Evolutionary conservation across 2,329 filamentous ascomycete species (phyloP).

Genomic region (Verticillium klebahnii): DNA sequence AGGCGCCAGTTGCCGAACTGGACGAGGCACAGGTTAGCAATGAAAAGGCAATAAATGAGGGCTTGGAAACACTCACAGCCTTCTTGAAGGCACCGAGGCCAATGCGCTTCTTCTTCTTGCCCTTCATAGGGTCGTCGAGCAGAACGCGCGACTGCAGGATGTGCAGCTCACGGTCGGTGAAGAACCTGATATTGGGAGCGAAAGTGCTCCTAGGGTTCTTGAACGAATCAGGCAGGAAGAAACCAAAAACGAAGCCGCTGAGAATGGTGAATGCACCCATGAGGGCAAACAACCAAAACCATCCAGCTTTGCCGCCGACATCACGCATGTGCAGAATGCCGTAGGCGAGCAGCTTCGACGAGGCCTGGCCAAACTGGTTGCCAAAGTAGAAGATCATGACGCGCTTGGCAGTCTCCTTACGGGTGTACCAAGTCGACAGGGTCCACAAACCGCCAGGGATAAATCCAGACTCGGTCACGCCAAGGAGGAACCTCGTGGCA

Average conservation of each 20-base stretch:
- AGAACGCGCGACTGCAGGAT: slow-evolving; percentile 36
- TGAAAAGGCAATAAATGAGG: background rate
- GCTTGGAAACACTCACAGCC: slow-evolving; percentile 22
- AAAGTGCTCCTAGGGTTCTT: slow-evolving; percentile 36
- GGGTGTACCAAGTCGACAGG: slow-evolving; percentile 51
- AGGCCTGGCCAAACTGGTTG: slow-evolving; percentile 45
- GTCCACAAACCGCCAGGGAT: slow-evolving; percentile 48
- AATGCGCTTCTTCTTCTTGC: slow-evolving; percentile 43
- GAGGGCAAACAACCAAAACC: slow-evolving; percentile 52
- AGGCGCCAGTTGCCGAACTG: slow-evolving; percentile 46
- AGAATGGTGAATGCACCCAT: slow-evolving; percentile 49
- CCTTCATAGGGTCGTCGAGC: slow-evolving; percentile 39
- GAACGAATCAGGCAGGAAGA: slow-evolving; percentile 40
- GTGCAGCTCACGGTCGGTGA: slow-evolving; percentile 33
- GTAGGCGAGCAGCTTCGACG: slow-evolving; percentile 34
- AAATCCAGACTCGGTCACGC: slow-evolving; percentile 49
- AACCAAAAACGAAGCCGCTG: slow-evolving; percentile 34
- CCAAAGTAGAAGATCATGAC: slow-evolving; percentile 53
- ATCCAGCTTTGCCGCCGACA: slow-evolving; percentile 41
- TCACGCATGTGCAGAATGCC: slow-evolving; percentile 46
- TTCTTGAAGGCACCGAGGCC: slow-evolving; percentile 38
- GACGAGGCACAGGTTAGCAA: background rate
- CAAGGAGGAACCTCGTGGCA: slow-evolving; percentile 45
- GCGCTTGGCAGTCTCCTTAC: slow-evolving; percentile 44
- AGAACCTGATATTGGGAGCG: slow-evolving; percentile 26